phyloP scores from a whole-genome alignment of 768 basidiomycete species.

The Macrolepiota dolichaula region DNA sequence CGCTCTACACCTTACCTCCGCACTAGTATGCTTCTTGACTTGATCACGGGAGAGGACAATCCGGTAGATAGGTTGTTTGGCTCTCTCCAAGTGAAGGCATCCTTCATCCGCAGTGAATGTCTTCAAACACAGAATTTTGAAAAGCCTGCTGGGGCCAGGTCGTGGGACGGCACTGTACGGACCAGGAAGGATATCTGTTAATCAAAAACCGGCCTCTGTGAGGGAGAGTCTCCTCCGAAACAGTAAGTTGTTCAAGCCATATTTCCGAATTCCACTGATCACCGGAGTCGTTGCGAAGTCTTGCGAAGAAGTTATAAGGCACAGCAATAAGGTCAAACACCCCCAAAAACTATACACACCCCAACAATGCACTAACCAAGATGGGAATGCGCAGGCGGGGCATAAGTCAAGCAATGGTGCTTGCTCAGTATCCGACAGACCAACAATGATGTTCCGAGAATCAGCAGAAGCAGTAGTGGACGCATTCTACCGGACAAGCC shows the following conservation, averaged over 20 bases:
- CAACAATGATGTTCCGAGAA: background rate
- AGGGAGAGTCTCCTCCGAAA: conserved; percentile 19
- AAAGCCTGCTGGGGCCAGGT: conserved; percentile 18
- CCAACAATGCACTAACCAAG: background rate
- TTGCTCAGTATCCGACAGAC: conserved; percentile 1
- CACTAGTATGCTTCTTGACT: conserved; percentile 22
- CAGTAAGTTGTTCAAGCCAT: conserved; percentile 8
- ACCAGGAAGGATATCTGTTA: conserved; percentile 19
- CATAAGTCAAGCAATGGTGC: conserved; percentile 3
- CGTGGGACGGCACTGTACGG: conserved; percentile 21
- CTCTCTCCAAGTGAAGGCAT: conserved; percentile 10
- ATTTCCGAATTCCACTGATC: conserved; percentile 17
- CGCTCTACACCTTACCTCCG: too few species aligned
- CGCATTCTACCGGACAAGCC: conserved; percentile 21
- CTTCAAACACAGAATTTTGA: conserved; percentile 24
- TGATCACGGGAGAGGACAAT: conserved; percentile 23
- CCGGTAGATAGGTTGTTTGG: conserved; percentile 16
- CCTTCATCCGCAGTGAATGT: conserved; percentile 22
- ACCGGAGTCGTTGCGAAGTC: background rate
- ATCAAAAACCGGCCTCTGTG: conserved; percentile 24
- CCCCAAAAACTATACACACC: too few species aligned
- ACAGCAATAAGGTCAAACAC: background rate
- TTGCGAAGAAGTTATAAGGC: background rate
- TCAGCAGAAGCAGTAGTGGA: conserved; percentile 24
- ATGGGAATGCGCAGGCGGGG: background rate